Base-by-base conservation (phyloP, 2,329 filamentous ascomycete species). In the Rhynchosporium graminicola region DNA sequence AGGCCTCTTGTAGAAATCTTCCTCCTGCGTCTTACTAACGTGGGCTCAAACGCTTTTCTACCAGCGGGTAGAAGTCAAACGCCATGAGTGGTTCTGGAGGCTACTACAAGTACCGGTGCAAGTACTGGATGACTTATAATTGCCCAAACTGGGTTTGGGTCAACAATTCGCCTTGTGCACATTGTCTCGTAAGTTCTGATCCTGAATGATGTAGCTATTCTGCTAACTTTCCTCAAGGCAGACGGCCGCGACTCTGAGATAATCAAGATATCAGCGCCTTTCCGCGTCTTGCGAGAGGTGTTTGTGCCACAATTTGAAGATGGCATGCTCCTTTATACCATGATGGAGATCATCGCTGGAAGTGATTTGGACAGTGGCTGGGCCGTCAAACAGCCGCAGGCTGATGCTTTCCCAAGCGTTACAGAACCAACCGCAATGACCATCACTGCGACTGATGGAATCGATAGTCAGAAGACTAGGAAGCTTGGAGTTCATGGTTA, bases 81-180 rank as follows among this genome's bases (percentile, higher is more conserved):
- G 70, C 46, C 40, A 74, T 74, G 72, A 73, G 70, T 68, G 71
- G 71, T 33, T 68, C 65, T 38, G 71, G 71, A 63, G 72, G 71
- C 38, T 73, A 73, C 56, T 83, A 82, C 70, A 82, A 80, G 74
- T 83, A 81, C 72, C 77, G 79, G 47, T 84, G 82, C 78, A 83
- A 82, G 73, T 81, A 83, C 75, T 83, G 80, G 67, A 78, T 78
- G 62, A 77, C 79, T 36, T 76, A 81, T 69, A 79, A 82, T 65
- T 83, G 81, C 67, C 77, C 75, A 4, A 80, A 83, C 67, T 84
- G 81, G 82, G 81, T 83, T 10, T 83, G 80, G 73, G 77, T 83
- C 20, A 80, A 82, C 59, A 78, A 80, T 59, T 75, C 78, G 42
- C 75, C 80, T 10, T 84, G 82, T 71, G 75, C 80, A 59, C 75